These are phyloP conservation scores for Geotrichum phurueaensis DNA, from an alignment of 1,139 yeast species.

Conservation along the genomic window DNA sequence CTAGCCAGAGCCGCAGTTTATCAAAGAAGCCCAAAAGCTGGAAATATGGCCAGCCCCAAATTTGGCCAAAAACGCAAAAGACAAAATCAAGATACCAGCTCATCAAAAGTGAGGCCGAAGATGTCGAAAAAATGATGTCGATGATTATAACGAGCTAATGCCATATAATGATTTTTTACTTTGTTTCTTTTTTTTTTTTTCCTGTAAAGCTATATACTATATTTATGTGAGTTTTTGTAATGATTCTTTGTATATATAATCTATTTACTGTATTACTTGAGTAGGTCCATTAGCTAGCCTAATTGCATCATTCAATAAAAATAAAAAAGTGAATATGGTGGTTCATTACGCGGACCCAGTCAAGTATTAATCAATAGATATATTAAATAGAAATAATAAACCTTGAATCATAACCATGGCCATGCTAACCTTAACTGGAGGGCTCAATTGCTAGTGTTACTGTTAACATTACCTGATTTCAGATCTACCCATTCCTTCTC, in stretches of 20 bases:
- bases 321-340: not conserved
- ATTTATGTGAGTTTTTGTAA: not conserved
- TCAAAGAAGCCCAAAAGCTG: not conserved
- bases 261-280: too few species aligned
- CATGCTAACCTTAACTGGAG: not conserved
- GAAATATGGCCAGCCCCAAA: slow-evolving; percentile 6
- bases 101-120: slow-evolving; percentile 15
- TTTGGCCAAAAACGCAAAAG: slow-evolving; percentile 17
- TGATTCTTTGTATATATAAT: too few species aligned
- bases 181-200: not conserved
- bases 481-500: slow-evolving; percentile 12
- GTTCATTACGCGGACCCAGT: not conserved
- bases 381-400: not conserved
- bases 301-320: not conserved
- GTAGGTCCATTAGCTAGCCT: too few species aligned
- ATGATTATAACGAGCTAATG: not conserved
- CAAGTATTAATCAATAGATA: not conserved
- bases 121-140: slow-evolving; percentile 8
- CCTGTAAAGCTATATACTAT: not conserved
- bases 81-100: slow-evolving; percentile 15
- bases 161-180: not conserved
- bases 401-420: not conserved
- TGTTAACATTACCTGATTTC: not conserved
- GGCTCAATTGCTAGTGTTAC: not conserved
- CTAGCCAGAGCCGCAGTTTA: not conserved